Conservation (phyloP, 495 filamentous ascomycete genomes). For the Neurospora terricola region DNA sequence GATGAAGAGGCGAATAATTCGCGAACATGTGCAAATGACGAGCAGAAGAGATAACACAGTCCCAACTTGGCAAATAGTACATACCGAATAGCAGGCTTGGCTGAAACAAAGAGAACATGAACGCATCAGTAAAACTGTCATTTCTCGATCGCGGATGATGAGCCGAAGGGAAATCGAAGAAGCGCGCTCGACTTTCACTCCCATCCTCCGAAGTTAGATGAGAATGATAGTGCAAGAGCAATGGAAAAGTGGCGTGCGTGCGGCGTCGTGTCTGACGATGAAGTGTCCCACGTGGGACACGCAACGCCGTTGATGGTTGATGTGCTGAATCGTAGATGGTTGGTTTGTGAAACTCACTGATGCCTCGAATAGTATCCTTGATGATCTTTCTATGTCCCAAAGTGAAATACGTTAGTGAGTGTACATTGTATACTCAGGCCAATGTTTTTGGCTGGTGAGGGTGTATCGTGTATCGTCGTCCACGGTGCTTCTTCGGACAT, state of each 20-base stretch:
- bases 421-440: background rate
- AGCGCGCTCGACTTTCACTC: background rate
- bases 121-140: background rate
- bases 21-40: too few relatives aligned
- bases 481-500: background rate
- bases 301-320: background rate
- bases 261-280: background rate
- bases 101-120: conserved; percentile 14
- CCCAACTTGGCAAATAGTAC: conserved; percentile 9
- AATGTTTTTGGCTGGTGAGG: background rate
- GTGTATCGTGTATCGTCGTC: background rate
- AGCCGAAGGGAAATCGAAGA: background rate
- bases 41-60: too few relatives aligned
- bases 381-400: conserved; percentile 40
- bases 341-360: conserved; percentile 44
- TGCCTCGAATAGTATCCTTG: conserved; percentile 51
- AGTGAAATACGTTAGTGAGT: background rate
- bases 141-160: background rate
- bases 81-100: conserved; percentile 60
- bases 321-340: background rate
- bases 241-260: background rate
- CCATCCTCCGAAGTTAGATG: background rate
- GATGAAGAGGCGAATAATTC: too few relatives aligned
- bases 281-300: background rate
- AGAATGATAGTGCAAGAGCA: background rate